Base-by-base conservation (phyloP, 164 flowering plant genomes). In the Tetracentron sinense region DNA sequence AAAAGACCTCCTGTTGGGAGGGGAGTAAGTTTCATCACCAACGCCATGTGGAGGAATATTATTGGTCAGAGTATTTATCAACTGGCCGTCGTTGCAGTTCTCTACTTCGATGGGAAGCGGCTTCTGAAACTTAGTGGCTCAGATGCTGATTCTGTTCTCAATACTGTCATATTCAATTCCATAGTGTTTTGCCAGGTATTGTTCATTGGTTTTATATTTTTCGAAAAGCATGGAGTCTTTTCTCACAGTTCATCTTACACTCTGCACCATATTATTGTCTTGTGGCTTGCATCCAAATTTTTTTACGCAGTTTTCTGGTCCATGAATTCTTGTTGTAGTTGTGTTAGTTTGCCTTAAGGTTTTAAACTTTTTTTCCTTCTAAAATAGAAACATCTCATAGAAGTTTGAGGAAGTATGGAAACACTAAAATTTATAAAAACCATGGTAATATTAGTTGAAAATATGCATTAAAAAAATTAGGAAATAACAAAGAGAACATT, bases 111-210 rank as follows among this genome's bases (percentile, higher is more conserved):
- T 7, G 96, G 93, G 30, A 80, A 79, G 67, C 56, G 54, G 26
- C 68, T 89, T 26, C 71, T 89, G 38, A 70, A 68, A 48, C 85
- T 87, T 44, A 50, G 51, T 27, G 84, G 83, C 60, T 54, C 82
- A 19, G 67, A 83, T 75, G 72, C 85, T 30, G 65, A 56, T 35
- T 10, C 62, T 33, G 47, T 74, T 50, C 85, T 86, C 61, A 77
- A 85, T 46, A 86, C 90, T 1, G 55, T 89, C 77, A 83, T 89
- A 35, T 86, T 89, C 83, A 85, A 86, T 65, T 28, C 84, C 21
- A 85, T 89, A 22, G 90, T 89, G 49, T 85, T 89, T 56, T 89
- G 90, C 78, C 90, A 89, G 96, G 91, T 84, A 76, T 51, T 7
- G 5, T 25, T 26, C 4, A 26, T 27, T 53, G 17, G 4, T 33